phyloP scores from a whole-genome alignment of 2,329 filamentous ascomycete species.

The Remersonia thermophila region DNA sequence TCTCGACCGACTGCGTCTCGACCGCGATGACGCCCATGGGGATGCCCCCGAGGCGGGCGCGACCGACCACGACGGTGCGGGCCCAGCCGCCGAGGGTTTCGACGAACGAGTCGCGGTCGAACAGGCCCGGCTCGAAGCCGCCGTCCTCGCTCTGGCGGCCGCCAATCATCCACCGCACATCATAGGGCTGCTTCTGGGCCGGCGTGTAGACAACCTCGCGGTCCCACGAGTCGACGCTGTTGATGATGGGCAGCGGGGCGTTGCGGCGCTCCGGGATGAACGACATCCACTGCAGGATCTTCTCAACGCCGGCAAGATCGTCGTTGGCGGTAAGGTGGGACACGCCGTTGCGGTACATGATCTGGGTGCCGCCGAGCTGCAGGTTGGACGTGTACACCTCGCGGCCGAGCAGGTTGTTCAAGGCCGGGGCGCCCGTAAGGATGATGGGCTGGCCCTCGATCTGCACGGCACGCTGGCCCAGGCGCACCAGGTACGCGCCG shows the following conservation, averaged over 20 bases:
- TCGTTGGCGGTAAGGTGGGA: constrained; percentile 97
- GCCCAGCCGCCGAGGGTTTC: constrained; percentile 96
- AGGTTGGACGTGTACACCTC: constrained; percentile 99
- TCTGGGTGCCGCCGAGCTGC: constrained; percentile 98
- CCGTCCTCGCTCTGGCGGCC: constrained; percentile 76
- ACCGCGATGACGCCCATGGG: constrained; percentile 97
- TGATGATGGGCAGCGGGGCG: constrained; percentile 86
- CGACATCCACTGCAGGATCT: constrained; percentile 97
- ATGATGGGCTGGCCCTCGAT: constrained; percentile 99
- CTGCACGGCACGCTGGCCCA: constrained; percentile 96
- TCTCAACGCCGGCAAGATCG: constrained; percentile 93
- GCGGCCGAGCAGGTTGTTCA: constrained; percentile 95
- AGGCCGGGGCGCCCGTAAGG: constrained; percentile 87
- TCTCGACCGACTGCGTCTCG: constrained; percentile 91
- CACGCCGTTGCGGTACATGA: constrained; percentile 99
- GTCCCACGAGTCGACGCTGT: constrained; percentile 78
- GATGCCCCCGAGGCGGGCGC: constrained; percentile 91
- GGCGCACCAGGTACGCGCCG: constrained; percentile 94
- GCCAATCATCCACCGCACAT: constrained; percentile 85
- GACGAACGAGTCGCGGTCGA: constrained; percentile 93
- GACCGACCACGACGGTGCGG: constrained; percentile 88
- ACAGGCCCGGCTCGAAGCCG: constrained; percentile 72
- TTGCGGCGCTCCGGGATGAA: constrained; percentile 94
- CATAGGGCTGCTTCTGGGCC: constrained; percentile 72
- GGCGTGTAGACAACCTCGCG: constrained; percentile 80